Base-by-base conservation (phyloP, 2,329 filamentous ascomycete species). In the Sporothrix schenckii region DNA sequence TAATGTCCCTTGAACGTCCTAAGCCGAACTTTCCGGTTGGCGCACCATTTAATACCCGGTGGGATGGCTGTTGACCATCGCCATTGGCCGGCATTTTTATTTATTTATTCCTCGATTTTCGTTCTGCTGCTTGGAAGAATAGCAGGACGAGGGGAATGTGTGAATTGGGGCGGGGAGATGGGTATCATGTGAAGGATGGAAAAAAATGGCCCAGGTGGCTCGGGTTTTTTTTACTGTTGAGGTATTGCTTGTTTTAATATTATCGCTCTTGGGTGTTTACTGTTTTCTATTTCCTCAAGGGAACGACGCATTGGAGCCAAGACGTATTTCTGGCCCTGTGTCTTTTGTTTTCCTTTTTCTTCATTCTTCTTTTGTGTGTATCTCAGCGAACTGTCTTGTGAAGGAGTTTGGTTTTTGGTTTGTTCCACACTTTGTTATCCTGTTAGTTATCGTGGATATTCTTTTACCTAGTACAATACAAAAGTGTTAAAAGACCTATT, bases 1-100 rank as follows among this genome's bases (percentile, higher is more conserved):
- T 63, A 63, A 63, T 63, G 58, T 63, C 58, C 39, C 58, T 47
- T 47, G 58, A 63, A 63, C 58, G 58, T 63, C 58, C 58, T 11
- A 6, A 63, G 58, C 58, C 21, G 19, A 16, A 30, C 14, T 27
- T 54, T 30, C 49, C 19, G 34, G 66, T 47, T 47, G 58, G 58
- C 39, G 58, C 58, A 63, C 58, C 58, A 63, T 47, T 61, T 63
- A 63, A 63, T 63, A 63, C 58, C 21, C 41, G n/a, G 39, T 63
- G 58, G 39, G 58, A 63, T 63, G 58, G 58, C 39, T 27, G 41
- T 44, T 47, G 58, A 47, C n/a, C 58, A 44, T 63, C 21, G 24
- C 58, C 41, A 63, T 14, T 27, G 41, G 58, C 44, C 21, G 44
- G n/a, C 56, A 61, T 21, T 27, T 63, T 21, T 21, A 24, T 44